Base-by-base conservation (phyloP, 345 rosid species). In the Aquilaria malaccensis region DNA sequence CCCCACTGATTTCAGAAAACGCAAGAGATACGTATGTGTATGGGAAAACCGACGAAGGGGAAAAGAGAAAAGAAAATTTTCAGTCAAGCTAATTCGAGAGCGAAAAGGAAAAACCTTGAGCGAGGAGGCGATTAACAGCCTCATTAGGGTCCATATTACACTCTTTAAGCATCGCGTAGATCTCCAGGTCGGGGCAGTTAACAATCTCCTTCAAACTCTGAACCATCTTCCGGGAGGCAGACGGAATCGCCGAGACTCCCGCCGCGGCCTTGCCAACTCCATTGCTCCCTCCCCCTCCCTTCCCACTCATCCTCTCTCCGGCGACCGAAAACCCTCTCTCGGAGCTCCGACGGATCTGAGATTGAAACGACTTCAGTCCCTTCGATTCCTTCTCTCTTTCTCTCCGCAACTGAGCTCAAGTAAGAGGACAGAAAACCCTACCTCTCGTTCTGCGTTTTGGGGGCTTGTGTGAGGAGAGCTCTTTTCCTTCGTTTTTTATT, bases 101-200 rank as follows among this genome's bases (percentile, higher is more conserved):
- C 10, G 1, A 14, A 63, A 29, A 7, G 13, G 9, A 3, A 13
- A 14, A 45, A 94, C 99, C 99, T 95, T 86, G 99, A 64, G 85
- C 45, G 69, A 95, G 93, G 64, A 91, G 95, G 71, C 99, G 96
- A 77, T 77, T 85, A 65, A 88, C 97, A 62, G 99, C 78, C 75
- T 95, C 97, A 77, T 95, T 86, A 64, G 97, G 99, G 91, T 95
- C 99, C 99, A 94, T 91, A 70, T 81, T 81, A 71, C 99, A 94
- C 55, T 94, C 99, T 79, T 86, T 88, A 61, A 94, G 99, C 78
- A 80, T 85, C 51, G 91, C 83, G 58, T 94, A 91, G 96, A 94
- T 94, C 97, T 94, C 99, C 62, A 74, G 56, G 59, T 94, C 99
- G 1, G 96, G 71, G 62, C 88, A 82, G 95, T 80, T 91, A n/a